Evolutionary conservation across 345 rosid species (phyloP).

Genomic region (Aegle marmelos): DNA sequence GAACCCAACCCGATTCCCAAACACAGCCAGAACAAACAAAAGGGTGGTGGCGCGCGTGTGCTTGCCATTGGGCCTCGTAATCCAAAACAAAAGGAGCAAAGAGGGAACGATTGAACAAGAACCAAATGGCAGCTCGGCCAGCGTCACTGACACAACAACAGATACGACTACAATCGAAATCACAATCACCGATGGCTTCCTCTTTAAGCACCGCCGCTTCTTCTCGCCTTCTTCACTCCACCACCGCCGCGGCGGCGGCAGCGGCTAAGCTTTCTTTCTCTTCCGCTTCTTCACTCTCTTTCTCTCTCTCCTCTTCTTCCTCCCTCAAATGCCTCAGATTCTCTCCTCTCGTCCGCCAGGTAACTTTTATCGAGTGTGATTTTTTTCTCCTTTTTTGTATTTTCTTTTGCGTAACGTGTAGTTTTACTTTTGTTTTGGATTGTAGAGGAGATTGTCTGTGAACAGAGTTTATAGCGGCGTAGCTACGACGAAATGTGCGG

Average conservation of each 20-base stretch:
- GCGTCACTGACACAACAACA: constrained; percentile 10
- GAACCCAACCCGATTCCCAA: not conserved
- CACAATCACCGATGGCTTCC: constrained; percentile 39
- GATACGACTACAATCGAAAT: not conserved
- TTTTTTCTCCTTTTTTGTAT: not conserved
- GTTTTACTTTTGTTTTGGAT: not conserved
- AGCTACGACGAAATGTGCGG: constrained; percentile 50
- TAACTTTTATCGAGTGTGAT: constrained; percentile 16
- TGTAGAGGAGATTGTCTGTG: constrained; percentile 40
- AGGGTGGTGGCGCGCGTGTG: not conserved
- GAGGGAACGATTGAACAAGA: not conserved
- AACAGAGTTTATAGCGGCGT: constrained; percentile 37
- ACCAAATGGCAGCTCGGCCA: constrained; percentile 5
- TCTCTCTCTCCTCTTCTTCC: constrained; percentile 28
- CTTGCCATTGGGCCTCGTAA: constrained; percentile 10
- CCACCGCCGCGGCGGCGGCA: constrained; percentile 32
- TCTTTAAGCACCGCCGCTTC: constrained; percentile 55
- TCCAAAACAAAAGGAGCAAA: constrained; percentile 7
- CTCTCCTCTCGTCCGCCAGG: constrained; percentile 51
- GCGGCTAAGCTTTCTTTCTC: constrained; percentile 26
- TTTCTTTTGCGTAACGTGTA: not conserved
- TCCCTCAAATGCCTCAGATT: constrained; percentile 53
- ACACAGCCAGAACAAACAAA: not conserved
- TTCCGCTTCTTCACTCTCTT: constrained; percentile 23
- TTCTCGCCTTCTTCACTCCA: constrained; percentile 48